Base-by-base conservation (phyloP, 768 basidiomycete genomes). In the Termitomyces sp. region DNA sequence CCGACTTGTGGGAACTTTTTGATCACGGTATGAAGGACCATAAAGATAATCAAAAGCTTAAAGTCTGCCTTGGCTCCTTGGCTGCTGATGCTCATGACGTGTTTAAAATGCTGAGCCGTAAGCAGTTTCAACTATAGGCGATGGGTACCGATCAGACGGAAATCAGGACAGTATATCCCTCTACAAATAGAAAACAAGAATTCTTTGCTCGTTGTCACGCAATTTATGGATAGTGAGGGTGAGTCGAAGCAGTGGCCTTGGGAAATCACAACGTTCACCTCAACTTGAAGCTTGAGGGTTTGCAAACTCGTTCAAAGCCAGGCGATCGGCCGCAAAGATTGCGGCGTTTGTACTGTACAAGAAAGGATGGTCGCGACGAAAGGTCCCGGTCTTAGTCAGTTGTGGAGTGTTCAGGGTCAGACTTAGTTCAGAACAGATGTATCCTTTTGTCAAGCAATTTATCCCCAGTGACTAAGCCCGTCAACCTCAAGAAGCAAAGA, bases 21-120 rank as follows among this genome's bases (percentile, higher is more conserved):
- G 41, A 8, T n/a, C n/a, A 8, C 18, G 18, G 14, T 2, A 23
- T 23, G 44, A 12, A 9, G 16, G 9, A 18, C 28, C 14, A 16
- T 28, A 1, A 6, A 1, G 28, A 74, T 66, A 58, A 81, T 5
- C 1, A 5, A 18, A 40, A 5, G 16, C 16, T 16, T 1, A 40
- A 82, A 63, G 82, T 82, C 44, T 80, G 77, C 43, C 74, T 69
- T 35, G 83, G 60, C 60, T 77, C 76, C 72, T 73, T 52, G 77
- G 75, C 5, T 71, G 70, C 6, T 61, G 61, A 6, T 73, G 67
- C 13, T 76, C 77, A 50, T 76, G 71, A 9, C 78, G 74, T 32
- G 65, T 82, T 76, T 10, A 79, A 52, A 12, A 80, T 60, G 2
- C 71, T 72, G 26, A 83, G 72, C 28, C 73, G 63, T 6, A 74